Evolutionary conservation across 345 rosid genomes (phyloP).

Genomic region (Eucalyptus guilfoylei): DNA sequence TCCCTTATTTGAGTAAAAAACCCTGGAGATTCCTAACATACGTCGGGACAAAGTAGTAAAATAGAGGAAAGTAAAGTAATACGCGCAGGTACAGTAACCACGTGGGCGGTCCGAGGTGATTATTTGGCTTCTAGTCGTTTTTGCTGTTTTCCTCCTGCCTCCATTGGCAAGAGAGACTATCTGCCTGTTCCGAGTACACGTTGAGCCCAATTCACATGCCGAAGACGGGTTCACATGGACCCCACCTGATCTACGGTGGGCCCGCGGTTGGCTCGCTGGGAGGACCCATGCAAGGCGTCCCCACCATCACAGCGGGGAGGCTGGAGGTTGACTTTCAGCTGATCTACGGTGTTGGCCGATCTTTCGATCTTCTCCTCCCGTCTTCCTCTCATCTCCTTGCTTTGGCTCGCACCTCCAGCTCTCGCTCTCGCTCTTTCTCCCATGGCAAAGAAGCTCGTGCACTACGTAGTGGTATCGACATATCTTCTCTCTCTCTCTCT

Average conservation of each 20-base stretch:
- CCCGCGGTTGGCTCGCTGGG: background rate
- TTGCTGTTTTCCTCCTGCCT: background rate
- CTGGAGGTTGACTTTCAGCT: background rate
- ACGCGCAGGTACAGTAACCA: background rate
- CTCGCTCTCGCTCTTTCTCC: background rate
- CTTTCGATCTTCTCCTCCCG: background rate
- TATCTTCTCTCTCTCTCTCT: background rate
- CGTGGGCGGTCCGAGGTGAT: background rate
- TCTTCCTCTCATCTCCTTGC: background rate
- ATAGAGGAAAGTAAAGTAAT: background rate
- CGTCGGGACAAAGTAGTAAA: background rate
- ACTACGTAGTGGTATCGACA: conserved; percentile 20
- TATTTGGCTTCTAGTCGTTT: background rate
- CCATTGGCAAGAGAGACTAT: background rate
- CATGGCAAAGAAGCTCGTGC: conserved; percentile 22
- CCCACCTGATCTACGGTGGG: background rate
- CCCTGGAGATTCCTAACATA: background rate
- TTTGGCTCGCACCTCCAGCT: background rate
- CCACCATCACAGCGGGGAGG: background rate
- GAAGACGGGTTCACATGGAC: background rate
- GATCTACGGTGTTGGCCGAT: background rate
- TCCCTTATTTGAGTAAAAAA: background rate
- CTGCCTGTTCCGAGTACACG: background rate
- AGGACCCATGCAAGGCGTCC: background rate
- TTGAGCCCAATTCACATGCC: background rate